phyloP scores from a whole-genome alignment of 169 alveolate species.

The Eimeria zaria region DNA sequence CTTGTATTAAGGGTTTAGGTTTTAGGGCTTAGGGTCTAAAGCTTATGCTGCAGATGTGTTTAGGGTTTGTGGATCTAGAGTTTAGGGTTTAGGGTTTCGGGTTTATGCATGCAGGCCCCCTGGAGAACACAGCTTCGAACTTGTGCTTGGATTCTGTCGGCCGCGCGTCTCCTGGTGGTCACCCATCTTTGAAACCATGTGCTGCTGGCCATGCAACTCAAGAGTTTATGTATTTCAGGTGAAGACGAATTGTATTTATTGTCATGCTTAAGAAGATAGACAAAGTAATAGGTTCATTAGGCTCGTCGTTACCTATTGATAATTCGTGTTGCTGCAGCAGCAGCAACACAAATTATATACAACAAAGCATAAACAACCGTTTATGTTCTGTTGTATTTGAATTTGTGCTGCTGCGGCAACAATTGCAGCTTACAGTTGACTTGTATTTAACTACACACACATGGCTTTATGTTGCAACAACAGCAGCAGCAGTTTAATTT shows the following conservation, averaged over 20 bases:
- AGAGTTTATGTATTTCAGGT: conserved; percentile 89
- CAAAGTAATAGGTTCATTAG: too few relatives aligned
- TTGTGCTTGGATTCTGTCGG: conserved; percentile 39
- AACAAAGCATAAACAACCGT: too few relatives aligned
- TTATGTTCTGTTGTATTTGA: not conserved
- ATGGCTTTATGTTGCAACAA: not conserved
- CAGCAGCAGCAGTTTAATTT: not conserved
- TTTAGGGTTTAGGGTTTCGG: not conserved
- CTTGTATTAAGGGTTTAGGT: not conserved
- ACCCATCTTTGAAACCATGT: conserved; percentile 43
- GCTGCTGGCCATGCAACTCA: conserved; percentile 81
- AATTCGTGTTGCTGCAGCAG: not conserved
- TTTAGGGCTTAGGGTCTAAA: not conserved
- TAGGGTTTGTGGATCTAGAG: too few relatives aligned
- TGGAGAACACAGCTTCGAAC: conserved; percentile 43
- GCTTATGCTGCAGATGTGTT: too few relatives aligned
- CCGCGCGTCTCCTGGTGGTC: conserved; percentile 62
- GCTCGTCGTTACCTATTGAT: too few relatives aligned
- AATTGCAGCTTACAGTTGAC: not conserved
- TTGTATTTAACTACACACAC: too few relatives aligned
- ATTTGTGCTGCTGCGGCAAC: not conserved
- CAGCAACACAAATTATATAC: not conserved
- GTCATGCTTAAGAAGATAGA: not conserved
- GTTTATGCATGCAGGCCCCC: conserved; percentile 45
- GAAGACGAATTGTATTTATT: not conserved